Conservation (phyloP, 305 asterid genomes). For the Fraxinus platypoda region DNA sequence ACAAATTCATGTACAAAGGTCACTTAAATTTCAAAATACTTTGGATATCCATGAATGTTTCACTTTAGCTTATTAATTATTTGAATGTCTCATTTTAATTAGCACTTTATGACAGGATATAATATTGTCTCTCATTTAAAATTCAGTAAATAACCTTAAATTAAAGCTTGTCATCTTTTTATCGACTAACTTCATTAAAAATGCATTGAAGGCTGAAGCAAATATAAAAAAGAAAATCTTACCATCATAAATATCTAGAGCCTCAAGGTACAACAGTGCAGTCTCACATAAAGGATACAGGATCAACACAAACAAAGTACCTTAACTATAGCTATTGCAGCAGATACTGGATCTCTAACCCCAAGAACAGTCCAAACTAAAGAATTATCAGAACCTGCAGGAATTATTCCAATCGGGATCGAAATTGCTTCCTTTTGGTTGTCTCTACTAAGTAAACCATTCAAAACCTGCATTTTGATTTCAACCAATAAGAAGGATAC, state of each 20-base stretch:
- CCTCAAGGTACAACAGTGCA: slow-evolving; percentile 1
- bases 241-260: background rate
- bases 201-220: background rate
- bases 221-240: background rate
- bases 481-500: slow-evolving; percentile 13
- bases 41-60: background rate
- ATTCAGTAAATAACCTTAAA: background rate
- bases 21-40: background rate
- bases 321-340: slow-evolving; percentile 91
- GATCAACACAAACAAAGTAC: slow-evolving; percentile 33
- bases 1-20: background rate
- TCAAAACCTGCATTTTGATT: slow-evolving; percentile 66
- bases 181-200: background rate
- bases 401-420: slow-evolving; percentile 88
- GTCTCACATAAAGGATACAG: background rate
- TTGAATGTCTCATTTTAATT: background rate
- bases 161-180: background rate
- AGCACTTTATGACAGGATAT: background rate
- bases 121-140: background rate
- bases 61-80: background rate
- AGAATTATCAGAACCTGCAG: slow-evolving; percentile 99
- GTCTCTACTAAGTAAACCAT: slow-evolving; percentile 88
- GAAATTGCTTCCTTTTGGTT: slow-evolving; percentile 95
- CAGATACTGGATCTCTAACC: slow-evolving; percentile 89
- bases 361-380: slow-evolving; percentile 98